These are phyloP conservation scores for Trichoderma sp. DNA, from an alignment of 2,329 filamentous ascomycete genomes.

Conservation along the genomic window DNA sequence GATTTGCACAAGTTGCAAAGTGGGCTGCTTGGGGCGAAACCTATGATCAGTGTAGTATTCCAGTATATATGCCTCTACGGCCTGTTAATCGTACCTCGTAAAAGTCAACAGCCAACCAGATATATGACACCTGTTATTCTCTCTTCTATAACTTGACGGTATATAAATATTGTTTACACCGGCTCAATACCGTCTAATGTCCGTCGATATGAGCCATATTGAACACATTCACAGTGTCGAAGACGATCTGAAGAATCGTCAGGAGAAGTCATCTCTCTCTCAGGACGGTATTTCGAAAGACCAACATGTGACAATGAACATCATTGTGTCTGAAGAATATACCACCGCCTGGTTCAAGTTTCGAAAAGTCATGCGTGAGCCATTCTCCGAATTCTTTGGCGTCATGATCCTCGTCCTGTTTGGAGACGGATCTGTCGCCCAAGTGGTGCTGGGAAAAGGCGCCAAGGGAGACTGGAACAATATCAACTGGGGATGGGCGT, in stretches of 20 bases:
- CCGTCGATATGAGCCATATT: background rate
- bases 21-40: background rate
- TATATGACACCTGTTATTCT: background rate
- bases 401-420: background rate
- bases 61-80: background rate
- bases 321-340: background rate
- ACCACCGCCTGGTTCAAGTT: background rate
- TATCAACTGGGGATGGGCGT: background rate
- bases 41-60: background rate
- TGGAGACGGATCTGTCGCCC: background rate
- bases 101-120: background rate
- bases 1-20: background rate
- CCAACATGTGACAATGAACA: background rate
- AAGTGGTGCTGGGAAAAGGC: background rate
- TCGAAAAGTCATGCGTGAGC: background rate
- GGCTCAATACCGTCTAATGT: background rate
- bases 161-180: background rate
- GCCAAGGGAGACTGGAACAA: background rate
- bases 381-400: background rate
- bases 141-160: background rate
- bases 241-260: background rate
- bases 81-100: background rate
- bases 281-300: background rate
- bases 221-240: background rate
- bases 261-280: background rate